Base-by-base conservation (phyloP, 169 alveolate species). In the Condylostoma magnum region DNA sequence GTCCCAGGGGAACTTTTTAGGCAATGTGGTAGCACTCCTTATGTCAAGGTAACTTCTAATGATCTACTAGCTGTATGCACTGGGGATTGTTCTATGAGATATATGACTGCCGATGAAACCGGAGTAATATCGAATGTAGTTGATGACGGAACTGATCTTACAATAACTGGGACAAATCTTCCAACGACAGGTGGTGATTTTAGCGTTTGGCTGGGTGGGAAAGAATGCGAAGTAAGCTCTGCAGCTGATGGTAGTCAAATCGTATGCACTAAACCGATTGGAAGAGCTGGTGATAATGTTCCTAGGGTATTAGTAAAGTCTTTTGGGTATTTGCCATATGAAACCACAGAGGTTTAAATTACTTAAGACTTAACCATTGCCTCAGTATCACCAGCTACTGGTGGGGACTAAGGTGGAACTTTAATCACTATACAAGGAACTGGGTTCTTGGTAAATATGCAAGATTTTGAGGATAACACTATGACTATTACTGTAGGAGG, bases 1-100 rank as follows among this genome's bases (percentile, higher is more conserved):
- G 46, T 63, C 37, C 73, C 73, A 15, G 22, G 58, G 22, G 73
- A 63, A 6, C 46, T 63, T 57, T 44, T 63, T 4, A 37, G 73
- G 30, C 18, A 18, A 0, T 22, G n/a, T 18, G 38, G 33, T 43
- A 18, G 38, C 0, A 12, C 34, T 37, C 73, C 55, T 37, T 57
- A 63, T 20, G 22, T 43, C 4, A 37, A 18, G n/a, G 73, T 63
- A 15, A 12, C 12, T 12, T 25, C 46, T 22, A 28, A 63, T 4
- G 73, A 44, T 2, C 22, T 20, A 22, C 33, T 22, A 20, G 22
- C 44, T 3, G 57, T 63, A 22, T 63, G 73, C 58, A 63, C 30
- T 43, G 73, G 57, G 27, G 58, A 63, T 34, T 63, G 73, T 41
- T 12, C 31, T 20, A 43, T 31, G 27, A 37, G 1, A 22, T 63